Conservation (phyloP, 23 red algal species). For the Cyanidioschyzon merolae region DNA sequence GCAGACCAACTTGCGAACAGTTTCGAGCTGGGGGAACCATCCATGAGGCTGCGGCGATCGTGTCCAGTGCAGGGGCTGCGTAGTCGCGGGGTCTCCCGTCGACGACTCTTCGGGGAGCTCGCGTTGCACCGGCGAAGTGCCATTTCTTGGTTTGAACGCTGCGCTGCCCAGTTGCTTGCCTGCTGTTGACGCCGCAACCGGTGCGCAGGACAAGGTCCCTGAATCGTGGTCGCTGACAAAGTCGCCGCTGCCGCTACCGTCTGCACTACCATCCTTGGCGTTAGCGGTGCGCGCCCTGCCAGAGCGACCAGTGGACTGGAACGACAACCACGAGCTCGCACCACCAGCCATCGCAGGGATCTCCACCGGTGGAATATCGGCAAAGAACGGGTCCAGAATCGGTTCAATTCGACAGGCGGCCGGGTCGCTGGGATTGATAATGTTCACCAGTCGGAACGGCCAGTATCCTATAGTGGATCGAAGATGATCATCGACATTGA, state of each 20-base stretch:
- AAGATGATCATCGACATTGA: constrained; percentile 52
- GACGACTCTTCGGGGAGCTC: neutral
- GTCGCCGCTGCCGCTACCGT: neutral
- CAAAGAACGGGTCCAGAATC: constrained; percentile 23
- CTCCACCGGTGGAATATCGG: constrained; percentile 38
- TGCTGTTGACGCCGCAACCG: neutral
- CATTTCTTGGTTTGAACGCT: neutral
- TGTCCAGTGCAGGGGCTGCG: too few species aligned
- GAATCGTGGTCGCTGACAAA: too few species aligned
- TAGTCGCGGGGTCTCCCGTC: neutral
- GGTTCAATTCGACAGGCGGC: constrained; percentile 71
- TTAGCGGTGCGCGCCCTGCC: neutral
- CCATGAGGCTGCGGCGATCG: too few species aligned
- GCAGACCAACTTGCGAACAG: neutral
- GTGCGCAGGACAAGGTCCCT: neutral
- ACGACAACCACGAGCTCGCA: constrained; percentile 1
- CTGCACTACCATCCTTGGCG: neutral
- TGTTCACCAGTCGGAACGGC: constrained; percentile 65
- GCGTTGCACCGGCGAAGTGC: neutral
- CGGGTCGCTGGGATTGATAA: constrained; percentile 72
- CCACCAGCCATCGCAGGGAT: constrained; percentile 30
- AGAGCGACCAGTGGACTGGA: neutral
- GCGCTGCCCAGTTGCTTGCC: neutral
- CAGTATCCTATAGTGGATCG: constrained; percentile 14
- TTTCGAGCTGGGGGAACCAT: neutral